These are phyloP conservation scores for Paxillus ammoniavirescens DNA, from an alignment of 768 basidiomycete species.

Conservation along the genomic window DNA sequence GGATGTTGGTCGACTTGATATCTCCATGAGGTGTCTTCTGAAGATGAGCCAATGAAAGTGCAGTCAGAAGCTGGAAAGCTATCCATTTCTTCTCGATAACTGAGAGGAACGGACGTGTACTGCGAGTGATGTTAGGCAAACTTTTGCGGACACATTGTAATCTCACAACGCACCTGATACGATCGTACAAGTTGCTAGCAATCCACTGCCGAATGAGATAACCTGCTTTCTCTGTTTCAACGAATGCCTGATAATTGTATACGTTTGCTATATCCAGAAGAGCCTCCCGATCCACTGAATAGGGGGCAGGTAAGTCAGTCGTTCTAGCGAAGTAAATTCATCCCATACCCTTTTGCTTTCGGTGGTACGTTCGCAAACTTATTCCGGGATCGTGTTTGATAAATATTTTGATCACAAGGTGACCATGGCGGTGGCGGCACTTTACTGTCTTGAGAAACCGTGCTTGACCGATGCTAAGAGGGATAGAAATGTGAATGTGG, in stretches of 20 bases:
- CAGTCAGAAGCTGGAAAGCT: conserved; percentile 86
- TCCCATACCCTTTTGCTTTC: conserved; percentile 69
- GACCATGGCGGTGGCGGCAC: conserved; percentile 80
- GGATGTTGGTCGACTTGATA: conserved; percentile 95
- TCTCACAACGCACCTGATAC: conserved; percentile 75
- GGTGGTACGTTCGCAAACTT: conserved; percentile 69
- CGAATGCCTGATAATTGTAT: conserved; percentile 83
- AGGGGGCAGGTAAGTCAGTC: not conserved
- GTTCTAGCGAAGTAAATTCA: conserved; percentile 2
- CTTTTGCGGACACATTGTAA: not conserved
- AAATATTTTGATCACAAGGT: conserved; percentile 90
- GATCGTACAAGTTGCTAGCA: conserved; percentile 91
- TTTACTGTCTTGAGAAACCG: conserved; percentile 75
- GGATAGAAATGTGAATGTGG: not conserved
- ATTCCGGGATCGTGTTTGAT: conserved; percentile 90
- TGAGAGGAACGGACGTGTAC: conserved; percentile 93
- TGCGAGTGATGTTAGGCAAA: conserved; percentile 30
- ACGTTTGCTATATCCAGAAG: conserved; percentile 84
- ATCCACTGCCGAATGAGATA: conserved; percentile 95
- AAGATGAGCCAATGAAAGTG: conserved; percentile 77
- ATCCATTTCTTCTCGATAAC: conserved; percentile 98
- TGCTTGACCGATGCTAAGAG: conserved; percentile 28
- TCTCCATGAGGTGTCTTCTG: conserved; percentile 95
- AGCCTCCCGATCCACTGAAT: conserved; percentile 79
- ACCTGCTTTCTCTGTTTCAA: conserved; percentile 95